Base-by-base conservation (phyloP, 179 eudicot genomes). In the Heliamphora pulchella region DNA sequence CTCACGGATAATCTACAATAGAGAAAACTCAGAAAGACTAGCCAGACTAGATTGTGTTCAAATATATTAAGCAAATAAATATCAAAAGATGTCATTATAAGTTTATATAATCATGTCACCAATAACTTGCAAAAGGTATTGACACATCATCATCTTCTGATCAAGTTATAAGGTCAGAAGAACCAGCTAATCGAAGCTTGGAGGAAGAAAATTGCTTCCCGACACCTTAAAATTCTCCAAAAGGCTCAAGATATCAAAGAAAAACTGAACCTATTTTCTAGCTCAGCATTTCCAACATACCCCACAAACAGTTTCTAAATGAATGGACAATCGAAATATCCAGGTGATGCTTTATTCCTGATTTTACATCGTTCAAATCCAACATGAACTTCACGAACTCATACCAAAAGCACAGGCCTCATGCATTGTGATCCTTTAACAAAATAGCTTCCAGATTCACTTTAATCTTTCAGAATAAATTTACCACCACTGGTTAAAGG, bases 61-160 rank as follows among this genome's bases (percentile, higher is more conserved):
- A 8, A 61, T 18, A 5, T 72, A 51, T n/a, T 7, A 17, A n/a
- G n/a, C 39, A 7, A 14, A 8, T 48, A 47, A 71, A 61, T n/a
- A 13, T 71, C 48, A 47, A n/a, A 69, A 43, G 2, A 4, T 31
- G 31, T 31, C 31, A 31, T 31, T 31, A 31, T 31, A 62, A 76
- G 69, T 76, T 76, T 18, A 43, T 61, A 59, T 46, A 1, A 18
- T 44, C 5, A 44, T 14, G 41, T 62, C 46, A 46, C 54, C 18
- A 22, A 44, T 76, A 58, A n/a, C 44, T 20, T 18, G 69, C 79
- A 44, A 62, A 41, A 17, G 62, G 68, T 75, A n/a, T 11, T 59
- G 39, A 44, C 13, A 11, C 54, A 44, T 20, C 79, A 8, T 43
- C 6, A n/a, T 59, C 53, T 46, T 43, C 79, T 22, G 22, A 17